Base-by-base conservation (phyloP, 1,284 basidiomycete species). In the Coniferiporia sulphurascens region DNA sequence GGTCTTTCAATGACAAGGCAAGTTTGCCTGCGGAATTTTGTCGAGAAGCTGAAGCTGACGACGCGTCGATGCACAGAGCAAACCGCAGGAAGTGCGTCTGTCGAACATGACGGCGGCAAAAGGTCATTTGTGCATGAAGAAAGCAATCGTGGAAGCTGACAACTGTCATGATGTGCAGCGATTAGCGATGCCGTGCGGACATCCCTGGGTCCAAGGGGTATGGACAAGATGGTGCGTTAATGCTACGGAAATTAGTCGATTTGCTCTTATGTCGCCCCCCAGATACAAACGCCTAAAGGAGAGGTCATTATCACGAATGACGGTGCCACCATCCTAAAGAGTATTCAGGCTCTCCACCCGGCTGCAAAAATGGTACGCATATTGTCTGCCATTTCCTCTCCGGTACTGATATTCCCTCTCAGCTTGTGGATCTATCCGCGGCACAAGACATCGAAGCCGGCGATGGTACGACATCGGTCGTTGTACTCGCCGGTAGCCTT, bases 391-490 rank as follows among this genome's bases (percentile, higher is more conserved):
- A 12, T 52, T 45, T 10, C 46, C 17, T 17, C 13, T 38, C 34
- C 8, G 15, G 57, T 34, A n/a, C 46, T 53, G 22, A 43, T 27
- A 52, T 9, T 3, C 57, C 48, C 34, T 19, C 38, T 36, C 62
- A 94, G 94, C 83, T 98, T 53, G 97, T 99, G 63, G 97, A 99
- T 78, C 82, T 99, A 34, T 98, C 96, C 51, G 91, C 92, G 58
- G 97, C 97, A 19, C 97, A 99, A 81, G 97, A 99, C 74, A 86
- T 99, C 56, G 97, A 99, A 74, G 97, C 97, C 21, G 97, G 97
- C 63, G 97, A 99, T 74, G 97, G 97, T 22, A 99, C 97, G n/a
- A 99, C 97, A 10, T 91, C 91, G 44, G 97, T 99, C 21, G 97
- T 99, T 48, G 95, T 99, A 19, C 81, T 99, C 44, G 97, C 97